Evolutionary conservation across 2,329 filamentous ascomycete genomes (phyloP).

Genomic region (Fusarium bulbicola): DNA sequence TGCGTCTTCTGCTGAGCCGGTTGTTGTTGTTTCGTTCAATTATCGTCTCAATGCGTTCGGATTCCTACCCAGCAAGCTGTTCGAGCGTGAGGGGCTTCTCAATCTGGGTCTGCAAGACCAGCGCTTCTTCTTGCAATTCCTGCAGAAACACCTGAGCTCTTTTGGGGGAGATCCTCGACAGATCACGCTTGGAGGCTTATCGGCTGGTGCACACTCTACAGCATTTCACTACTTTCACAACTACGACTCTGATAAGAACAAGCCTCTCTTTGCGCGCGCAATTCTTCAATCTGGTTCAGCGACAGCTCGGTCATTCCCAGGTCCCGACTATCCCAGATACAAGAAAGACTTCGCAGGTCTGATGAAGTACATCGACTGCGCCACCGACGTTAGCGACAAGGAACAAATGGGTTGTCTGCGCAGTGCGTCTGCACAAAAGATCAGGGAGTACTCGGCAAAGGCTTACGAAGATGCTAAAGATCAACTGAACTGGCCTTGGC

Average conservation of each 20-base stretch:
- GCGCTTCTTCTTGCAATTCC: background rate
- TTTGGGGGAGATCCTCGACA: background rate
- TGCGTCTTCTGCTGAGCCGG: background rate
- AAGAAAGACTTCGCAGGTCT: background rate
- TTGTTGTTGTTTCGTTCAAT: background rate
- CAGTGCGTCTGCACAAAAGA: background rate
- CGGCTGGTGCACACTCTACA: constrained; percentile 2
- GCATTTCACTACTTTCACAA: constrained; percentile 13
- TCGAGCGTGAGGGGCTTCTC: background rate
- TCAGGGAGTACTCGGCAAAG: background rate
- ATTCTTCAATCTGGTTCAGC: constrained; percentile 9
- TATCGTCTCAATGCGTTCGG: constrained; percentile 9
- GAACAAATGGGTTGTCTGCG: constrained; percentile 1
- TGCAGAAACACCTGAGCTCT: background rate
- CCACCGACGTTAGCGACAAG: background rate
- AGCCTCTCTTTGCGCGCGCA: background rate
- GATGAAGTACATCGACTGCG: background rate
- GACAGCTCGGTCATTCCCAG: background rate
- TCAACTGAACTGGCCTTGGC: constrained; percentile 12
- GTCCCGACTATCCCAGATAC: background rate
- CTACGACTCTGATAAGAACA: background rate
- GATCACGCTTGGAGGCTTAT: background rate
- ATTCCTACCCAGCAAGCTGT: background rate
- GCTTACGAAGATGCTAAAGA: constrained; percentile 3
- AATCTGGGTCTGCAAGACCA: constrained; percentile 1